Evolutionary conservation across 108 stramenopile genomes (phyloP).

Genomic region (Discostella stelligeroides): DNA sequence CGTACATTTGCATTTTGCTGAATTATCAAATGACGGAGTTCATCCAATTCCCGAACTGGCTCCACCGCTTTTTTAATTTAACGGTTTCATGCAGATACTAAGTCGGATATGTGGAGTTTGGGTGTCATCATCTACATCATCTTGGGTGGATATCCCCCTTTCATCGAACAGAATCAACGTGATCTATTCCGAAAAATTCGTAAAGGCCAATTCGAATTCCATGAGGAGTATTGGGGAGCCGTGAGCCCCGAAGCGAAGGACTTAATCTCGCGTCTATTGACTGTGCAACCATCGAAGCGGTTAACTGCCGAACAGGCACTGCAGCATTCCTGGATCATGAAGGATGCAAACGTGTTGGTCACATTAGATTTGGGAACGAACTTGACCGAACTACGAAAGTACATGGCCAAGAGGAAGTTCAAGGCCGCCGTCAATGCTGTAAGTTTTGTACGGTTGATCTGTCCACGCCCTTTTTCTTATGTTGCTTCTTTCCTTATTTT

Average conservation of each 20-base stretch:
- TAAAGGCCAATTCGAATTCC: constrained; percentile 87
- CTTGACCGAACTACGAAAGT: constrained; percentile 52
- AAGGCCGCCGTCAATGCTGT: constrained; percentile 51
- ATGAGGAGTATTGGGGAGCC: constrained; percentile 87
- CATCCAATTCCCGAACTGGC: too few species aligned
- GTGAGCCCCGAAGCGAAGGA: constrained; percentile 84
- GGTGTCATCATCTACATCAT: constrained; percentile 93
- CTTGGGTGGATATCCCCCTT: constrained; percentile 93
- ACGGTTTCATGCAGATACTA: too few species aligned
- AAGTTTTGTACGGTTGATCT: constrained; percentile 7
- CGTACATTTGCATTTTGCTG: too few species aligned
- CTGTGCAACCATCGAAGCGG: constrained; percentile 72
- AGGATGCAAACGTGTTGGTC: constrained; percentile 53
- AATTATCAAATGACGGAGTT: too few species aligned
- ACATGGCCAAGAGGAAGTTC: constrained; percentile 58
- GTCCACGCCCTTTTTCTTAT: not conserved
- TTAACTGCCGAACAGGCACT: constrained; percentile 69
- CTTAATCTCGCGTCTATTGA: constrained; percentile 72
- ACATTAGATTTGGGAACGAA: constrained; percentile 48
- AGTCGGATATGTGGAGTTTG: constrained; percentile 96
- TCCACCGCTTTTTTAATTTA: too few species aligned
- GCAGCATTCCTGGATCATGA: constrained; percentile 78
- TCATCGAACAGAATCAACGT: constrained; percentile 94
- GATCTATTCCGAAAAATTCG: constrained; percentile 94
- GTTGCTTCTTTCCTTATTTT: not conserved